phyloP scores from a whole-genome alignment of 164 flowering plant genomes.

The Vitis amurensis region DNA sequence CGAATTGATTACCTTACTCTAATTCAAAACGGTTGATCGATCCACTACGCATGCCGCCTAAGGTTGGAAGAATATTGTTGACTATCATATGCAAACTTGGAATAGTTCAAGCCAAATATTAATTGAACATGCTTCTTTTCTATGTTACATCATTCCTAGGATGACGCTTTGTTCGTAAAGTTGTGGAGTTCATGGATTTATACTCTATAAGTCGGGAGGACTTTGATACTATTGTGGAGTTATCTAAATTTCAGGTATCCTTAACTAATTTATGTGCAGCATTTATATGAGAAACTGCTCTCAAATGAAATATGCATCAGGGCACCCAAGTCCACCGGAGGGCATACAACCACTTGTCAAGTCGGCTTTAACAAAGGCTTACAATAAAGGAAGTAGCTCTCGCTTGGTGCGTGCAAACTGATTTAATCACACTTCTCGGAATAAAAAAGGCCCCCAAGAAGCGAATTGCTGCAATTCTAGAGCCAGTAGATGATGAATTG shows the following conservation, averaged over 20 bases:
- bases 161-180: constrained; percentile 81
- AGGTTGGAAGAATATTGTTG: constrained; percentile 47
- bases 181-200: constrained; percentile 83
- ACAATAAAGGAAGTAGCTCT: constrained; percentile 74
- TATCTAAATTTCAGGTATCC: constrained; percentile 82
- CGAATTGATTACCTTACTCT: constrained; percentile 77
- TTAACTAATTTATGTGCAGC: background rate
- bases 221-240: constrained; percentile 65
- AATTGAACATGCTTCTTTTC: background rate
- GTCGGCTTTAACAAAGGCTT: constrained; percentile 81
- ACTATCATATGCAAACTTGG: too few relatives aligned
- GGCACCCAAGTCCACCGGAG: constrained; percentile 72
- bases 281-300: background rate
- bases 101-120: too few relatives aligned
- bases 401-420: constrained; percentile 73
- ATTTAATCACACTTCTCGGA: constrained; percentile 81
- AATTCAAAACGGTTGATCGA: constrained; percentile 63
- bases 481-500: constrained; percentile 55
- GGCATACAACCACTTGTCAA: constrained; percentile 84
- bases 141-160: constrained; percentile 38
- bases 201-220: constrained; percentile 93
- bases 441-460: constrained; percentile 84
- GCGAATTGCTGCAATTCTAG: constrained; percentile 85
- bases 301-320: constrained; percentile 31
- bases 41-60: constrained; percentile 73